A percentile compares a stretch with the other conserved stretches of the same genome.
phyloP scores from a whole-genome alignment of 176 grass and related monocot species.

The Oryza glaberrima region DNA sequence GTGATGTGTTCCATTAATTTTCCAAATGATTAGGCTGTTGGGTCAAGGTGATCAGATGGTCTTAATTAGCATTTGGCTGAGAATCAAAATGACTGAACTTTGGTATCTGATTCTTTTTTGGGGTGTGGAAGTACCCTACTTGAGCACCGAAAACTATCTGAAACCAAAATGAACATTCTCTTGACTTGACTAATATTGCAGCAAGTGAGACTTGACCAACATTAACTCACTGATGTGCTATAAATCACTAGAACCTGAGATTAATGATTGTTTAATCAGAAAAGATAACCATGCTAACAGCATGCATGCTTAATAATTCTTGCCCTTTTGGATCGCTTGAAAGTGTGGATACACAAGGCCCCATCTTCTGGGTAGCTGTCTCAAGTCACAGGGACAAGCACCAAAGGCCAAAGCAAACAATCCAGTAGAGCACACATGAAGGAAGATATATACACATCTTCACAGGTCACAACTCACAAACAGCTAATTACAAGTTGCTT shows the following conservation, averaged over 20 bases:
- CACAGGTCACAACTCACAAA: background rate
- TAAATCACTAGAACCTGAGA: background rate
- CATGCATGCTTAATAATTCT: background rate
- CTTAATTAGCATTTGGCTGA: background rate
- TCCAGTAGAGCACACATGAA: background rate
- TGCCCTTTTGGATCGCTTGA: background rate
- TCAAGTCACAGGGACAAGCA: slow-evolving; percentile 17
- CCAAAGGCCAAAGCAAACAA: background rate
- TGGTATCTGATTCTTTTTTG: background rate
- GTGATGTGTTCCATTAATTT: background rate
- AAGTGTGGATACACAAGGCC: background rate
- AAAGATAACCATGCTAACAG: background rate
- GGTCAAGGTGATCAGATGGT: background rate
- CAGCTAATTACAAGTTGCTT: background rate
- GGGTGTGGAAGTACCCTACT: background rate
- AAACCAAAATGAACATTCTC: background rate
- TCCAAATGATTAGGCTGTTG: background rate
- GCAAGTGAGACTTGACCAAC: background rate
- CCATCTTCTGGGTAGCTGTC: background rate
- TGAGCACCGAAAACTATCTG: background rate
- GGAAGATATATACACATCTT: background rate
- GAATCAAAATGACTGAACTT: background rate
- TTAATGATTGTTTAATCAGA: background rate
- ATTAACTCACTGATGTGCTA: no score
- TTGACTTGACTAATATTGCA: background rate